Evolutionary conservation across 176 grass and related monocot species (phyloP).

Genomic region (Stipa capillata): DNA sequence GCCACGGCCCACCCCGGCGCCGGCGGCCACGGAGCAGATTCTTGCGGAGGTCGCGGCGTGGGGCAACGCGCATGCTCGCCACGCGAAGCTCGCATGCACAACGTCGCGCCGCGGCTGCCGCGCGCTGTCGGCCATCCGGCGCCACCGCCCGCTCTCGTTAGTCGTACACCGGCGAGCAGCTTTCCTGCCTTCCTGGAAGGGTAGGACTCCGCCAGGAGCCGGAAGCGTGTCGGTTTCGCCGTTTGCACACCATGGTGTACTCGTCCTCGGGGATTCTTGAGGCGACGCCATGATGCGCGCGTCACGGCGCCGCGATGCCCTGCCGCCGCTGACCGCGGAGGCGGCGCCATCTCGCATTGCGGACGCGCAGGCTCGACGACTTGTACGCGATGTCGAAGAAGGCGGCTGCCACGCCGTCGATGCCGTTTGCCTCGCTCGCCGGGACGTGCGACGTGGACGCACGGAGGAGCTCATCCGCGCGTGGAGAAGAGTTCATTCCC

Average conservation of each 20-base stretch:
- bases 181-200: constrained; percentile 45
- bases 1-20: constrained; percentile 14
- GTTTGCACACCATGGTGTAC: constrained; percentile 88
- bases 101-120: constrained; percentile 61
- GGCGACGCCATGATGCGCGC: constrained; percentile 64
- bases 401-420: constrained; percentile 51
- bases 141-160: constrained; percentile 65
- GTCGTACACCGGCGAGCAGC: constrained; percentile 69
- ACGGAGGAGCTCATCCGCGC: constrained; percentile 57
- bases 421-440: neutral
- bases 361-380: constrained; percentile 48
- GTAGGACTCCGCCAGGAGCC: constrained; percentile 82
- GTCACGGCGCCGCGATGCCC: constrained; percentile 32
- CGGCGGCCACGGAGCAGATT: constrained; percentile 28
- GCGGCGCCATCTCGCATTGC: constrained; percentile 27
- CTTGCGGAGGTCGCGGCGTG: constrained; percentile 55
- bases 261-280: constrained; percentile 68
- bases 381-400: constrained; percentile 84
- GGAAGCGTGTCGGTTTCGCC: constrained; percentile 90
- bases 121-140: constrained; percentile 50
- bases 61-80: constrained; percentile 76
- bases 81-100: constrained; percentile 60
- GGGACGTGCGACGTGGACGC: constrained; percentile 26
- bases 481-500: constrained; percentile 93
- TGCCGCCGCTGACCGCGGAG: neutral